Base-by-base conservation (phyloP, 306 rosid species). In the Cotoneaster glaucophyllus region DNA sequence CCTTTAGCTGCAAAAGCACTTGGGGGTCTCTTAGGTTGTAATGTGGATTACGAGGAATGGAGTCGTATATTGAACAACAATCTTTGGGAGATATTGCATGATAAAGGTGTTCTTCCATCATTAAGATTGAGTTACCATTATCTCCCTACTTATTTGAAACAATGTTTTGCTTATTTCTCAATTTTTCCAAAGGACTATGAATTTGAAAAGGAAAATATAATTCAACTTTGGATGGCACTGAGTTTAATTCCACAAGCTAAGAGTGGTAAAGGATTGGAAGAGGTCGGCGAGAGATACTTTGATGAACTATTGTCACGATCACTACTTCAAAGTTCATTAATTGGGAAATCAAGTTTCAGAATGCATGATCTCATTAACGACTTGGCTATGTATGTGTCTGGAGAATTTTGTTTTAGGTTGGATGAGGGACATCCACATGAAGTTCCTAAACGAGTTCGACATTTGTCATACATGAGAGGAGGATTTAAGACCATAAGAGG, bases 221-320 rank as follows among this genome's bases (percentile, higher is more conserved):
- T 32, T 32, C 37, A 32, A 32, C 37, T 32, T 32, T 32, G 85
- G 81, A 66, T 77, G 74, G 81, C 75, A 3, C 64, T 74, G 19
- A 58, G 71, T 56, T 19, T 81, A 31, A 19, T 81, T 25, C 37
- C 24, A 2, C 44, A 53, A 56, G 26, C 11, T 0, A 29, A 65
- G 7, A 13, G 19, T 15, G n/a, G 10, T 17, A 48, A 48, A n/a
- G 54, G 25, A 29, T 64, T 71, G 37, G 81, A 71, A 56, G 67
- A 64, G 0, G 31, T 45, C 3, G 78, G 76, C 3, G 17, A 75
- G 31, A 58, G 63, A 3, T 81, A 53, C n/a, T 41, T 79, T 22
- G 6, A n/a, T 50, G 77, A 81, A 3, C 17, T 76, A 2, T 24
- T 53, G 15, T 70, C 74, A 0, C 22, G 48, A 37, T 76, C 80